These are phyloP conservation scores for Chlorella sp. DNA, from an alignment of 139 green algal species.

Conservation along the genomic window DNA sequence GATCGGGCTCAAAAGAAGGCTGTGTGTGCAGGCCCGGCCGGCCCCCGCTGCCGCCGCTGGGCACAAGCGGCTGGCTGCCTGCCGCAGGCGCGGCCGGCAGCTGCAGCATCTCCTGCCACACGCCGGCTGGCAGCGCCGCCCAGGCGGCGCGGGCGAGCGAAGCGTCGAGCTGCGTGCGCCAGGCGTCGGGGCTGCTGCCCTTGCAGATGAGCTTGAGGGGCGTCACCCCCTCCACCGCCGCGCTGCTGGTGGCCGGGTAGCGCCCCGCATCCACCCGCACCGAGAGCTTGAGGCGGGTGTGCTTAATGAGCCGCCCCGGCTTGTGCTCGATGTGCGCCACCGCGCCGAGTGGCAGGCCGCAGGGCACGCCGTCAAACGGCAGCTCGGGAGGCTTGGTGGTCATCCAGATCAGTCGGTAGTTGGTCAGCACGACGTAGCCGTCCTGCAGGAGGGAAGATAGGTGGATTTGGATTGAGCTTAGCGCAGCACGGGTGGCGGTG, in stretches of 20 bases:
- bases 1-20: neutral
- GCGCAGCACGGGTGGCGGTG: neutral
- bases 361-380: conserved; percentile 20
- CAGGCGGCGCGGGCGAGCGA: conserved; percentile 3
- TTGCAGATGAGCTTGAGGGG: conserved; percentile 22
- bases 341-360: conserved; percentile 31
- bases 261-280: conserved; percentile 27
- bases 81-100: neutral
- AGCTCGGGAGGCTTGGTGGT: neutral
- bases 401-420: conserved; percentile 41
- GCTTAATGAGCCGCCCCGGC: conserved; percentile 15
- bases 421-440: conserved; percentile 35
- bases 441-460: neutral
- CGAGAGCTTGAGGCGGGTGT: conserved; percentile 27
- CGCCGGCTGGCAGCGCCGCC: neutral
- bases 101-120: conserved; percentile 25
- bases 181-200: conserved; percentile 1
- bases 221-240: neutral
- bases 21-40: neutral
- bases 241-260: conserved; percentile 3
- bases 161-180: conserved; percentile 5
- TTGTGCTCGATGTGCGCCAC: conserved; percentile 20
- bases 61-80: neutral
- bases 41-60: neutral
- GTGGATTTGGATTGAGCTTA: neutral